A percentile compares a stretch with the other conserved stretches of the same genome.
phyloP scores from a whole-genome alignment of 495 filamentous ascomycete genomes.

The Penicillium atrosanguineum region DNA sequence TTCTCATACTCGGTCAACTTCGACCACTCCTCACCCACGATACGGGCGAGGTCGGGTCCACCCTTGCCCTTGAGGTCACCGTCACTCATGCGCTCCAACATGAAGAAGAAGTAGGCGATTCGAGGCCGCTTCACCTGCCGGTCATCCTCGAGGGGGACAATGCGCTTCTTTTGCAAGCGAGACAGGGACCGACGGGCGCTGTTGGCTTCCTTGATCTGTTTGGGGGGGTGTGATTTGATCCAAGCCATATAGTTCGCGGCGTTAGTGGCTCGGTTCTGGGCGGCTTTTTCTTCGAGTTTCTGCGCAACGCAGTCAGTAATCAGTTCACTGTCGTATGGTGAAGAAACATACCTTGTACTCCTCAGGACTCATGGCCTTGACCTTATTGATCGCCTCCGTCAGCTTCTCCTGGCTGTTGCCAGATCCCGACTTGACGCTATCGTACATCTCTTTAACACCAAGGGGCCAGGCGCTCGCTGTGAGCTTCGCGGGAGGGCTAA shows the following conservation, averaged over 20 bases:
- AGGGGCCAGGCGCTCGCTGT: conserved; percentile 17
- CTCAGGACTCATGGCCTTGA: conserved; percentile 22
- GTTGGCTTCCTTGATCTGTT: conserved; percentile 62
- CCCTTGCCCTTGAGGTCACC: conserved; percentile 46
- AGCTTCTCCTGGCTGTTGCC: background rate
- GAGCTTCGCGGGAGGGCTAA: conserved; percentile 32
- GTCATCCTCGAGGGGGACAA: conserved; percentile 49
- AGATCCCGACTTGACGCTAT: conserved; percentile 6
- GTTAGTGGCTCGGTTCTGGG: conserved; percentile 45
- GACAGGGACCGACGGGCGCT: conserved; percentile 53
- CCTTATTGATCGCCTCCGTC: conserved; percentile 3
- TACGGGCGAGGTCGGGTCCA: conserved; percentile 23
- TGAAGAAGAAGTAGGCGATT: conserved; percentile 44
- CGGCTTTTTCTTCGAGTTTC: conserved; percentile 51
- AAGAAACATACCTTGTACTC: conserved; percentile 31
- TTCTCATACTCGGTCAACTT: conserved; percentile 49
- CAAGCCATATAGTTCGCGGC: conserved; percentile 51
- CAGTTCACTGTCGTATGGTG: background rate
- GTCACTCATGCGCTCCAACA: conserved; percentile 39
- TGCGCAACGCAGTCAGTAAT: conserved; percentile 20
- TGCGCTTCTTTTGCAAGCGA: conserved; percentile 17
- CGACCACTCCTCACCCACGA: conserved; percentile 56
- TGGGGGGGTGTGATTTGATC: conserved; percentile 55
- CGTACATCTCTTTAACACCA: conserved; percentile 21
- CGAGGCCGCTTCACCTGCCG: conserved; percentile 52